Base-by-base conservation (phyloP, 2,329 filamentous ascomycete genomes). In the Trichoderma sp. region DNA sequence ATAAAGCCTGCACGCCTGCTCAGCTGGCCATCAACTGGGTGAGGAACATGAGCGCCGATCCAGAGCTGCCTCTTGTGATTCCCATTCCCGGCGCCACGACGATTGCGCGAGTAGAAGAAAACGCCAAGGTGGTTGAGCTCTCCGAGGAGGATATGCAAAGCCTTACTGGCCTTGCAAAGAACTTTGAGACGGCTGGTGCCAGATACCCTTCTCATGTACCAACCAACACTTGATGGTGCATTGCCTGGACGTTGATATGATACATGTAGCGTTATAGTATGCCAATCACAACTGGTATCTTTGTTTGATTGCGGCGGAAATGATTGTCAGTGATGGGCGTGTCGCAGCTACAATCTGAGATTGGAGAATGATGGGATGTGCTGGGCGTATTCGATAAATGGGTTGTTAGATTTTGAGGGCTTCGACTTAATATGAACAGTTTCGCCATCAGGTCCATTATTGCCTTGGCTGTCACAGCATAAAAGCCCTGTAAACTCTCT, bases 21-120 rank as follows among this genome's bases (percentile, higher is more conserved):
- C 90, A 93, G 78, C 81, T 93, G n/a, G 90, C 90, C 5, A 81
- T 94, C 59, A 84, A 83, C 51, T 94, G 91, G 90, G 80, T 87
- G 8, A 75, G 81, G 60, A 77, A 81, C 2, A 79, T 88, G 43
- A 84, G 82, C 61, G 79, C 79, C 63, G 81, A 80, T 37, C 81
- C 85, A 5, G 87, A 85, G 21, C 81, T 86, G 79, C 85, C 85
- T 11, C 77, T 75, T 11, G 85, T 91, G 71, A 85, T 92, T 68
- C 89, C 90, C 1, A 90, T 91, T 71, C 90, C 90, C 0, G 89
- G 89, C 11, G 85, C 89, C 10, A 88, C 87, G 0, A 86, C 82
- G 1, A 79, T 77, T 8, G 81, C 79, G 18, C 82, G 89, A 18
- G 82, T 91, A 2, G 73, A 81, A n/a, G 89, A 92, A 81, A 92